phyloP scores from a whole-genome alignment of 2,329 filamentous ascomycete genomes.

The Xylaria digitata region DNA sequence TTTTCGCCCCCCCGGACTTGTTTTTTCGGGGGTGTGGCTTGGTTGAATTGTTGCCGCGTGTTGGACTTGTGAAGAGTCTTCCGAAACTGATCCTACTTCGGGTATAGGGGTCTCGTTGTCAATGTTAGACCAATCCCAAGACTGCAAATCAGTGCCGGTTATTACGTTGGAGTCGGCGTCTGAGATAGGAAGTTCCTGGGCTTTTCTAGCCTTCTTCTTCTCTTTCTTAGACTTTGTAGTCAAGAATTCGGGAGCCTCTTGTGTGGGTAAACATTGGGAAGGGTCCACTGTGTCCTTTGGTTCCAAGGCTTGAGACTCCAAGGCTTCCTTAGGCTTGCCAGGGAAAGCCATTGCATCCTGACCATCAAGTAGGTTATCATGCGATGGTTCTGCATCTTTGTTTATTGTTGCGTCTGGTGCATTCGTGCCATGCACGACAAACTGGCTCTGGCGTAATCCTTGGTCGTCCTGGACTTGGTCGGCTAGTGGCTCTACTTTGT shows the following conservation, averaged over 20 bases:
- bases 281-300: conserved; percentile 7
- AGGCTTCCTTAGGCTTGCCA: conserved; percentile 8
- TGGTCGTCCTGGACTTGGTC: conserved; percentile 8
- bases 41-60: neutral
- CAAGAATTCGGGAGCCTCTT: conserved; percentile 39
- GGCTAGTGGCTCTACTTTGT: conserved; percentile 1
- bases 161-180: conserved; percentile 23
- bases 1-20: conserved; percentile 13
- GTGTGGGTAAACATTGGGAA: conserved; percentile 16
- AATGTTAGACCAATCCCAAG: conserved; percentile 38
- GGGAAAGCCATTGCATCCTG: conserved; percentile 23
- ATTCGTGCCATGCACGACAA: neutral
- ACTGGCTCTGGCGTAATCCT: conserved; percentile 6
- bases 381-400: neutral
- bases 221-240: conserved; percentile 52
- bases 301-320: conserved; percentile 6
- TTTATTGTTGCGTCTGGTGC: neutral
- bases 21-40: conserved; percentile 2
- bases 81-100: conserved; percentile 6
- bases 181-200: conserved; percentile 16
- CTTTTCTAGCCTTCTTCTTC: conserved; percentile 41
- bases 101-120: conserved; percentile 30
- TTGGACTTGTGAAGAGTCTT: conserved; percentile 24
- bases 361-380: neutral
- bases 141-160: conserved; percentile 27